Conservation (phyloP, 2,329 filamentous ascomycete genomes). For the Penicillium sp. region DNA sequence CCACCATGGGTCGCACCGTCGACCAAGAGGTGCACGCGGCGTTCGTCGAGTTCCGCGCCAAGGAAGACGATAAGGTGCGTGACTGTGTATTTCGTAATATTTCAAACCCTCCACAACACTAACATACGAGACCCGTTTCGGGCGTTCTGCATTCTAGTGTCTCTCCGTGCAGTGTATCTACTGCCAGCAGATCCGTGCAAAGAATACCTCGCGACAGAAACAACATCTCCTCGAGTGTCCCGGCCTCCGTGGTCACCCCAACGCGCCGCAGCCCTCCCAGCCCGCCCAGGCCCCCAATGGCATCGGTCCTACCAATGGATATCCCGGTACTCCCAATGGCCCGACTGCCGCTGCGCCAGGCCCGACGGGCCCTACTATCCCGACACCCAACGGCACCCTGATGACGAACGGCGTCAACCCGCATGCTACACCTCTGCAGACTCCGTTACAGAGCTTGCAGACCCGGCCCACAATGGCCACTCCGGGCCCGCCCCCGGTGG, state of each 20-base stretch:
- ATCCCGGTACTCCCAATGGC: conserved; percentile 43
- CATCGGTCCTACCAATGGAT: conserved; percentile 43
- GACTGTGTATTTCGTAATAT: conserved; percentile 44
- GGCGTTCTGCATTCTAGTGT: conserved; percentile 37
- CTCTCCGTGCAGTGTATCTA: conserved; percentile 55
- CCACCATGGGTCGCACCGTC: conserved; percentile 51
- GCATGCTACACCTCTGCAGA: conserved; percentile 45
- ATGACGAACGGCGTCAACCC: conserved; percentile 46
- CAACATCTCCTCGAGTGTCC: conserved; percentile 52
- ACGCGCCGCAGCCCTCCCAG: conserved; percentile 43
- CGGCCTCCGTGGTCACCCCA: conserved; percentile 47
- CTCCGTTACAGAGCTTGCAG: conserved; percentile 41
- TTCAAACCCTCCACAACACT: conserved; percentile 37
- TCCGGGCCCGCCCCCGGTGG: conserved; percentile 32
- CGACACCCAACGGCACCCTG: conserved; percentile 44
- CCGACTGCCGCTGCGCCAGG: conserved; percentile 34
- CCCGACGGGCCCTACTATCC: conserved; percentile 35
- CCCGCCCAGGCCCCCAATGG: conserved; percentile 41
- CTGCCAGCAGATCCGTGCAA: conserved; percentile 53
- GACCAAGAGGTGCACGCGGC: conserved; percentile 54
- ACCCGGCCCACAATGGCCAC: conserved; percentile 42
- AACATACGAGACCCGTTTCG: conserved; percentile 31
- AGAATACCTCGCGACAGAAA: conserved; percentile 54
- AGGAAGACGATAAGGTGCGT: conserved; percentile 52
- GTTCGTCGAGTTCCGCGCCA: conserved; percentile 54